phyloP scores from a whole-genome alignment of 202 grass and related monocot species.

The Setaria italica region DNA sequence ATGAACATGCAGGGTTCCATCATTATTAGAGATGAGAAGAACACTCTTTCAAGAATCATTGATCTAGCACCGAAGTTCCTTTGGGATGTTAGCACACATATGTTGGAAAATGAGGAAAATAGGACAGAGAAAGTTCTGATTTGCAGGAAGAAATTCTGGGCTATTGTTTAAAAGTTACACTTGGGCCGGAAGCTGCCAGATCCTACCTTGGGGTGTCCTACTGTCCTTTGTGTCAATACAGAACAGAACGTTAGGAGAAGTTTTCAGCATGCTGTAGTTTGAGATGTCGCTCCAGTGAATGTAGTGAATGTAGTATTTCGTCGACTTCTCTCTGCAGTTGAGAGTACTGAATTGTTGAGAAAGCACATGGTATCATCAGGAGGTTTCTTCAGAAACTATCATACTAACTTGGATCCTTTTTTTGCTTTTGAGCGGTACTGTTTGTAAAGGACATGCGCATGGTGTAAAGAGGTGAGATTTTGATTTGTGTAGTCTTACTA shows the following conservation, averaged over 20 bases:
- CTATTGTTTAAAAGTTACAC: slow-evolving; percentile 64
- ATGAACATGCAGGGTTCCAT: slow-evolving; percentile 68
- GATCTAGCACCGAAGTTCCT: slow-evolving; percentile 87
- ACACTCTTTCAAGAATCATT: slow-evolving; percentile 67
- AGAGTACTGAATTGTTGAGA: background rate
- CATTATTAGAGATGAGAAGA: slow-evolving; percentile 82
- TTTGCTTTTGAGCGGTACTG: slow-evolving; percentile 1
- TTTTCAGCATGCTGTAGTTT: slow-evolving; percentile 10
- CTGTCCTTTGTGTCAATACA: background rate
- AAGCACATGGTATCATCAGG: background rate
- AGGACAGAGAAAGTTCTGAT: slow-evolving; percentile 62
- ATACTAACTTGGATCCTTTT: background rate
- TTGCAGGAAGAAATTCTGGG: slow-evolving; percentile 94
- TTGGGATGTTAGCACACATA: slow-evolving; percentile 77
- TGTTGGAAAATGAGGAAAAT: slow-evolving; percentile 69
- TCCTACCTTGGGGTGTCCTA: background rate
- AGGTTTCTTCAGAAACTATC: slow-evolving; percentile 11
- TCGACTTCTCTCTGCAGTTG: background rate
- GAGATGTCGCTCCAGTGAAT: slow-evolving; percentile 16
- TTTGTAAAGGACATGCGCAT: background rate
- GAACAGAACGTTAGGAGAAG: background rate
- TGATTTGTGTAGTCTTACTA: background rate
- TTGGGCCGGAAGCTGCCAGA: slow-evolving; percentile 5
- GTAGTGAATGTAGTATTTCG: background rate
- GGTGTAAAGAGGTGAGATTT: slow-evolving; percentile 31